Conservation (phyloP, 441 rosid species). For the Francoa sonchifolia region DNA sequence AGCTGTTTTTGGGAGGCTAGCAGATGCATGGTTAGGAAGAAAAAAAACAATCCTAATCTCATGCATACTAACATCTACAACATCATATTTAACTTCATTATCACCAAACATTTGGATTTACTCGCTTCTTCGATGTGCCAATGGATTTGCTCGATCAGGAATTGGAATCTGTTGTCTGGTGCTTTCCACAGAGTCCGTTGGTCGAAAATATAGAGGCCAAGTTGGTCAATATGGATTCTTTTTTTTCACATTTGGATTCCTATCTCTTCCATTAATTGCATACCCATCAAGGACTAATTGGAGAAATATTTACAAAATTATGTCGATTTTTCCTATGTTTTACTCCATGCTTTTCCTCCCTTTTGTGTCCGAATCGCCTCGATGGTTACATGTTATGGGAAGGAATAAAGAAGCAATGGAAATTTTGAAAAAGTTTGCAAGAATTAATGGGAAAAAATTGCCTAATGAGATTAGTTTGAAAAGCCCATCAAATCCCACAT, state of each 20-base stretch:
- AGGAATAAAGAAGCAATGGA: slow-evolving; percentile 35
- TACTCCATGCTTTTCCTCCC: slow-evolving; percentile 33
- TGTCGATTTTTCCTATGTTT: slow-evolving; percentile 31
- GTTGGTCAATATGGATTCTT: slow-evolving; percentile 65
- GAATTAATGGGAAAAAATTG: slow-evolving; percentile 33
- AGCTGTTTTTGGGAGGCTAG: slow-evolving; percentile 39
- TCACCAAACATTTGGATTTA: slow-evolving; percentile 64
- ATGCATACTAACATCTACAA: slow-evolving; percentile 37
- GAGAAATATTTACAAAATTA: slow-evolving; percentile 36
- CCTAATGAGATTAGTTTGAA: slow-evolving; percentile 26
- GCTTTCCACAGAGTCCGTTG: slow-evolving; percentile 42
- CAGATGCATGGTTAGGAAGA: slow-evolving; percentile 46
- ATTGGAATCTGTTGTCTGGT: slow-evolving; percentile 60
- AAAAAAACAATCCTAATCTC: slow-evolving; percentile 39
- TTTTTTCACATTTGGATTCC: slow-evolving; percentile 48
- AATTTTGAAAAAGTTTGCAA: slow-evolving; percentile 30
- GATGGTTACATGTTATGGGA: slow-evolving; percentile 52
- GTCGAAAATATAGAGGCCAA: slow-evolving; percentile 60
- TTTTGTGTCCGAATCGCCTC: slow-evolving; percentile 52
- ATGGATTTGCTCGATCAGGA: slow-evolving; percentile 46
- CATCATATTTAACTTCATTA: slow-evolving; percentile 45
- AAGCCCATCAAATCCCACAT: slow-evolving; percentile 15
- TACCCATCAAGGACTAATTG: slow-evolving; percentile 33
- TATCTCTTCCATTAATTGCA: slow-evolving; percentile 49
- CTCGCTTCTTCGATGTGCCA: slow-evolving; percentile 40